These are phyloP conservation scores for Ophiostoma sp. DNA, from an alignment of 2,329 filamentous ascomycete genomes.

Conservation along the genomic window DNA sequence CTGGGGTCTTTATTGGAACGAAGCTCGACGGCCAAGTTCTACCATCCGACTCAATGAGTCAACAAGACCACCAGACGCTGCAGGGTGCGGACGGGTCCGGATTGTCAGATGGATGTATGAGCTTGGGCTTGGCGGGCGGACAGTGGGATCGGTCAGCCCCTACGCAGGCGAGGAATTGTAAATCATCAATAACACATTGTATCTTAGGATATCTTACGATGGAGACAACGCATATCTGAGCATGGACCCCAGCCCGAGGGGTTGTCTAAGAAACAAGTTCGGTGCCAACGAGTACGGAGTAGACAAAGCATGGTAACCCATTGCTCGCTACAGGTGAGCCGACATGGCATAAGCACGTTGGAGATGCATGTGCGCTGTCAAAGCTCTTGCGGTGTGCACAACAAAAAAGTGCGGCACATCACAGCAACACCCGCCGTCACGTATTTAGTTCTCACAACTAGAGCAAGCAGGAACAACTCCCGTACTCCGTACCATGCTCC, in stretches of 20 bases:
- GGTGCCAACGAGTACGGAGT: neutral
- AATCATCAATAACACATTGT: neutral
- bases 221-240: constrained; percentile 4
- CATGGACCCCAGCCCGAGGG: neutral
- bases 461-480: neutral
- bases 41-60: neutral
- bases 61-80: neutral
- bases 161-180: neutral
- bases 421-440: neutral
- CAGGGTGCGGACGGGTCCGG: neutral
- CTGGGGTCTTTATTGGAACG: neutral
- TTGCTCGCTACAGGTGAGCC: too few relatives aligned
- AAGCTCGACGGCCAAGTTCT: neutral
- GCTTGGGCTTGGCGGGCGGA: neutral
- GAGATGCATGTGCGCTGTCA: neutral
- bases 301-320: too few relatives aligned
- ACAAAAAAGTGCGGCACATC: neutral
- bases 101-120: too few relatives aligned
- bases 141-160: neutral
- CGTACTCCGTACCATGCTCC: neutral
- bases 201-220: neutral
- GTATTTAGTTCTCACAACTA: neutral
- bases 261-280: constrained; percentile 2
- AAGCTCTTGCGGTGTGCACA: neutral
- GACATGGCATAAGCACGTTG: too few relatives aligned